phyloP scores from a whole-genome alignment of 179 eudicot species.

The Gypsophila paniculata region DNA sequence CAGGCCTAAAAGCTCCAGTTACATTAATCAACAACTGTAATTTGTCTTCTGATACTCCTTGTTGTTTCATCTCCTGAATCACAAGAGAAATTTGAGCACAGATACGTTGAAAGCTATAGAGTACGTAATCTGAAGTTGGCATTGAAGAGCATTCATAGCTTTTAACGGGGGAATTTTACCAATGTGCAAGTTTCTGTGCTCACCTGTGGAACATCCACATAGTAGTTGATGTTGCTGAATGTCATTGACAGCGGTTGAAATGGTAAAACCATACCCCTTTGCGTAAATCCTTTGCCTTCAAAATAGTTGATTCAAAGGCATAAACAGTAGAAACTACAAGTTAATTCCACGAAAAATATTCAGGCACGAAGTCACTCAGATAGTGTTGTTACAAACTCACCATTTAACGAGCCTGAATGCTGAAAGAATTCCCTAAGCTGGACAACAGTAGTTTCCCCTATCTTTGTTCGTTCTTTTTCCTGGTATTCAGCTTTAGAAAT shows the following conservation, averaged over 20 bases:
- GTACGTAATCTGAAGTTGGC: neutral
- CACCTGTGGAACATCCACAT: constrained; percentile 87
- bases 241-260: constrained; percentile 92
- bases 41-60: constrained; percentile 69
- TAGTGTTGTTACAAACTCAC: constrained; percentile 31
- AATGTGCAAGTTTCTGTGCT: constrained; percentile 18
- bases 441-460: constrained; percentile 49
- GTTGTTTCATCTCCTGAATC: constrained; percentile 84
- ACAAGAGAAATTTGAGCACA: constrained; percentile 4
- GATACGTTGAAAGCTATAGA: neutral
- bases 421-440: constrained; percentile 69
- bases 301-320: constrained; percentile 6
- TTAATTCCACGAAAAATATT: neutral
- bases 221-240: constrained; percentile 79
- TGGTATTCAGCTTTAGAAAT: constrained; percentile 61
- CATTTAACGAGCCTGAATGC: constrained; percentile 67
- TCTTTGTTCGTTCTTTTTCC: constrained; percentile 53
- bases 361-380: constrained; percentile 13
- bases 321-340: constrained; percentile 11
- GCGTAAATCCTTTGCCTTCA: constrained; percentile 32
- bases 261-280: constrained; percentile 90
- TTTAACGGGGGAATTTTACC: neutral
- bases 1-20: constrained; percentile 93
- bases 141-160: neutral
- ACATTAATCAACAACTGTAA: constrained; percentile 67